Conservation (phyloP, 768 basidiomycete species). For the Boletus rex-veris region DNA sequence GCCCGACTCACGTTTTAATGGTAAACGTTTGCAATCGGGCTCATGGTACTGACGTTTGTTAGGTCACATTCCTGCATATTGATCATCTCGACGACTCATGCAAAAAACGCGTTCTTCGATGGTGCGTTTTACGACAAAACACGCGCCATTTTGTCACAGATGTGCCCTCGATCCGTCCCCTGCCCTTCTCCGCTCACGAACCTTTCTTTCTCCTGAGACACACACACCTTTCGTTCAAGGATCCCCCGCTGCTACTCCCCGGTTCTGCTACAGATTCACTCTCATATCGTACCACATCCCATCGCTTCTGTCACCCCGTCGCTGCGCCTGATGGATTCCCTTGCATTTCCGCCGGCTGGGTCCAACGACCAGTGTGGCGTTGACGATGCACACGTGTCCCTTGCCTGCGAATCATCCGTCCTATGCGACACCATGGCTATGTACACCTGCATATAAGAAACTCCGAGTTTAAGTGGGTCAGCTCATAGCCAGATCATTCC, state of each 20-base stretch:
- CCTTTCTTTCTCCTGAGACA: neutral
- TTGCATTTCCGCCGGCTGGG: conserved; percentile 21
- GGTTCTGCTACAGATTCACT: conserved; percentile 8
- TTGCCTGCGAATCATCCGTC: neutral
- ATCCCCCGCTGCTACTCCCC: neutral
- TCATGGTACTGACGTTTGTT: too few species aligned
- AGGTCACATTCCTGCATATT: neutral
- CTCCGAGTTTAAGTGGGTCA: neutral
- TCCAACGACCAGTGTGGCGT: conserved; percentile 3
- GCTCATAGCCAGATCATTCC: conserved; percentile 10
- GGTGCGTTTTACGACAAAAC: too few species aligned
- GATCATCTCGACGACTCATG: conserved; percentile 3
- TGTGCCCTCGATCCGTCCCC: conserved; percentile 1
- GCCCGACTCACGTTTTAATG: too few species aligned
- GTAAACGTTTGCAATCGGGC: too few species aligned
- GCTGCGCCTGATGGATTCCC: conserved; percentile 12
- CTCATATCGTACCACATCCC: neutral
- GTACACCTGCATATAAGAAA: conserved; percentile 18
- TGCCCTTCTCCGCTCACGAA: neutral
- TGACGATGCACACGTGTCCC: neutral
- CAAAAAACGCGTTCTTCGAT: neutral
- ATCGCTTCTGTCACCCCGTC: neutral
- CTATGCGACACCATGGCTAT: conserved; percentile 7
- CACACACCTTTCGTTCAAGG: too few species aligned
- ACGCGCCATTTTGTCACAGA: too few species aligned